phyloP scores from a whole-genome alignment of 169 alveolate species.

The Eimeria necatrix region DNA sequence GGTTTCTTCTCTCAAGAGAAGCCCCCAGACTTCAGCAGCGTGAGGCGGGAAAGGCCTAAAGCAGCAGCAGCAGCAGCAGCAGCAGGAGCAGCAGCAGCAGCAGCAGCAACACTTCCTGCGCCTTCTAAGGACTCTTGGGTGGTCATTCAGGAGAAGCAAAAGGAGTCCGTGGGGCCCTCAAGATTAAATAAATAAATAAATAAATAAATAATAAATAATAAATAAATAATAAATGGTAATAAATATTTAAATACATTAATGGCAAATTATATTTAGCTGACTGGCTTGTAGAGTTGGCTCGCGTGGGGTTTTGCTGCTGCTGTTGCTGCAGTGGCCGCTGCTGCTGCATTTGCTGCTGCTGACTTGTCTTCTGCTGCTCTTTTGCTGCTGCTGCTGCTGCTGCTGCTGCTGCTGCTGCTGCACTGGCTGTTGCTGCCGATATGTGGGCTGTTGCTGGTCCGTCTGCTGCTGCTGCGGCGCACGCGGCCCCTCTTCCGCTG shows the following conservation, averaged over 20 bases:
- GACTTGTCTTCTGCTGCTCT: no score
- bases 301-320: no score
- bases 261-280: neutral
- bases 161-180: constrained; percentile 37
- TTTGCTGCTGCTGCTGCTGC: neutral
- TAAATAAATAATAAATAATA: no score
- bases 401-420: neutral
- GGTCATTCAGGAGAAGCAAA: constrained; percentile 64
- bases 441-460: neutral
- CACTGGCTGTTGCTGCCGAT: neutral
- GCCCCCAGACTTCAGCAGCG: constrained; percentile 52
- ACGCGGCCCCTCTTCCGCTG: neutral
- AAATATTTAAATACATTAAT: neutral
- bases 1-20: constrained; percentile 69
- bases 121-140: constrained; percentile 72
- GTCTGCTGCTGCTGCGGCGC: neutral
- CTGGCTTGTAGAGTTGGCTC: no score
- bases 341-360: no score
- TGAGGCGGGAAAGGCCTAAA: neutral
- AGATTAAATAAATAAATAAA: no score
- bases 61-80: neutral
- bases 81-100: constrained; percentile 26
- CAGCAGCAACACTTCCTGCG: constrained; percentile 22
- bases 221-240: no score
- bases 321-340: no score